Conservation (phyloP, 192 early-diverging fungal species). For the Lunasporangiospora selenospora region DNA sequence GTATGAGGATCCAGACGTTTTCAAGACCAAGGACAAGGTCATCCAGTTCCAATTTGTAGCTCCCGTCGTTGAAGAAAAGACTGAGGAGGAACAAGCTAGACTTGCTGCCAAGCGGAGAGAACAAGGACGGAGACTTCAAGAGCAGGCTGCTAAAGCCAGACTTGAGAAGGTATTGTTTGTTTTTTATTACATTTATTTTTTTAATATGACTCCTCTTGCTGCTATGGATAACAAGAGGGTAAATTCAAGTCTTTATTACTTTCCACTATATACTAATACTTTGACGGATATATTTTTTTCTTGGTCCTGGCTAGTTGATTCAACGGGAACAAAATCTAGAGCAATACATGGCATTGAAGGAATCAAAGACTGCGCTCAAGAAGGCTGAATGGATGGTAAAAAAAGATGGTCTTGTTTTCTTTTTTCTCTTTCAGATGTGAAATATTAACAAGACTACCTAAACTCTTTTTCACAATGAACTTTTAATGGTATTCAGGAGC, state of each 20-base stretch:
- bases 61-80: conserved; percentile 74
- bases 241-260: not conserved
- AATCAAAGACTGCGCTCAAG: conserved; percentile 38
- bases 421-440: conserved; percentile 4
- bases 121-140: conserved; percentile 75
- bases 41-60: conserved; percentile 86
- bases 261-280: not conserved
- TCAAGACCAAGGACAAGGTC: conserved; percentile 69
- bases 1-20: conserved; percentile 64
- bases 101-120: conserved; percentile 74
- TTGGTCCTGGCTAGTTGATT: conserved; percentile 52
- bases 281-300: not conserved
- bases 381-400: conserved; percentile 61
- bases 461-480: not conserved
- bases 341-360: conserved; percentile 60
- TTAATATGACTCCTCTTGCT: too few species aligned
- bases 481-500: conserved; percentile 25
- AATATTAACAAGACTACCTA: not conserved
- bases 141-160: conserved; percentile 81
- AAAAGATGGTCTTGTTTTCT: not conserved
- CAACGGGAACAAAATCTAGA: conserved; percentile 73
- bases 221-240: too few species aligned
- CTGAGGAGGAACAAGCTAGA: conserved; percentile 77
- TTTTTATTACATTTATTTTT: not conserved
- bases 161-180: conserved; percentile 72